Evolutionary conservation across 75 land plant genomes (phyloP).

Genomic region (Pinus albicaulis): DNA sequence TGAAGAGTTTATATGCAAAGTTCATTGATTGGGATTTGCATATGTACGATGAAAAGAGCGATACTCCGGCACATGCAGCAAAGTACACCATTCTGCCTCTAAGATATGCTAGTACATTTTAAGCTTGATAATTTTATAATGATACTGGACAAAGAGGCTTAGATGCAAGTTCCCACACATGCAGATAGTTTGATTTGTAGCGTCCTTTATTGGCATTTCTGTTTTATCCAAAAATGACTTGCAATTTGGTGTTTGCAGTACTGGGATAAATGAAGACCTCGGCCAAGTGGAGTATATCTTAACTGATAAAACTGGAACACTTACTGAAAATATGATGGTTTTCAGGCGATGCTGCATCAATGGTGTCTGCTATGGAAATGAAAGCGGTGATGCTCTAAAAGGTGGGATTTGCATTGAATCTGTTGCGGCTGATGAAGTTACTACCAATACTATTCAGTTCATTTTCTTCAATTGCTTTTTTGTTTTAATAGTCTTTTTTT

Average conservation of each 20-base stretch:
- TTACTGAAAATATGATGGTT: constrained; percentile 95
- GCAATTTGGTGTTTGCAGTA: constrained; percentile 58
- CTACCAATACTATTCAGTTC: not conserved
- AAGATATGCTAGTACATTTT: constrained; percentile 11
- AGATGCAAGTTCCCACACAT: not conserved
- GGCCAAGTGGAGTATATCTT: constrained; percentile 98
- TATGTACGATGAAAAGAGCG: constrained; percentile 87
- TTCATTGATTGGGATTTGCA: constrained; percentile 97
- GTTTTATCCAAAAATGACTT: not conserved
- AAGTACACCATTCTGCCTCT: constrained; percentile 52
- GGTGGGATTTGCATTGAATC: constrained; percentile 36
- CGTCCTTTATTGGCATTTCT: not conserved
- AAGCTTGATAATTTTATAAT: not conserved
- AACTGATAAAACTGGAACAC: constrained; percentile 98
- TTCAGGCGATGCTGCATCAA: constrained; percentile 91
- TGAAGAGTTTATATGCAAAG: constrained; percentile 91
- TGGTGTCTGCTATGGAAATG: constrained; percentile 82
- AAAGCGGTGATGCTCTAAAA: constrained; percentile 79
- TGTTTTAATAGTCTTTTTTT: not conserved
- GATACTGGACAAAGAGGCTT: not conserved
- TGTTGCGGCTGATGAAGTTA: not conserved
- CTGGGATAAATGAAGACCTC: constrained; percentile 97
- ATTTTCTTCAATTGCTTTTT: not conserved
- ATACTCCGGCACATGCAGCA: constrained; percentile 85
- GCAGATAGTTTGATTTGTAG: constrained; percentile 2